Base-by-base conservation (phyloP, 805 yeast species). In the Danielia reshetovae region DNA sequence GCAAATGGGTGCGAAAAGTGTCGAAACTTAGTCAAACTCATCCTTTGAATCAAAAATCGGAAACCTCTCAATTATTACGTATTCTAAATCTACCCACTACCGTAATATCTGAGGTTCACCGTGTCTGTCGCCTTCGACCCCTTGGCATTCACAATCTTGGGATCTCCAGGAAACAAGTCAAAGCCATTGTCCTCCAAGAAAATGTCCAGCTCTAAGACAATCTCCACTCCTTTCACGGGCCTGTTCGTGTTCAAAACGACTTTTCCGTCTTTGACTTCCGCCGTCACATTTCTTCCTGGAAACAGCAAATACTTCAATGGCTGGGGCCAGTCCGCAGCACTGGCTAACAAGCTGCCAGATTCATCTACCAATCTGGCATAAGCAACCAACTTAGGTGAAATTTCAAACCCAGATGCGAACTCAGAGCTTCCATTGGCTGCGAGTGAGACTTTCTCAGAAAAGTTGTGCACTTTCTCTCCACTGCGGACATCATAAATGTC, bases 261-360 rank as follows among this genome's bases (percentile, higher is more conserved):
- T 14, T 34, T 29, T 6, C 55, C 65, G 11, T 53, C 53, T 2
- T 41, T 43, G 7, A 57, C 56, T 10, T 42, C 39, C 12, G 49
- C 24, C 4, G 44, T 28, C 4, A 60, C 58, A 2, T 45, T 18
- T 17, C 60, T 36, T 11, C 41, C 46, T 4, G 65, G 59, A 38
- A 68, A 59, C 12, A 49, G 48, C 18, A 66, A 48, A 44, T 65
- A 56, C 39, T 70, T 70, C 29, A 70, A 45, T 4, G 72, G 72
- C 45, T 74, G 76, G 0, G 78, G 77, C 77, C 78, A 73, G 42
- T 70, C 72, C 5, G 59, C 52, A 6, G 62, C 57, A 28, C 60
- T 43, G 5, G 64, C 58, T 21, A 68, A 40, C 4, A 51, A 38
- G 2, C 45, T 23, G 24, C 51, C 49, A 13, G 35, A 28, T 13